These are phyloP conservation scores for Phytophthora melonis DNA, from an alignment of 352 stramenopile genomes.

Conservation along the genomic window DNA sequence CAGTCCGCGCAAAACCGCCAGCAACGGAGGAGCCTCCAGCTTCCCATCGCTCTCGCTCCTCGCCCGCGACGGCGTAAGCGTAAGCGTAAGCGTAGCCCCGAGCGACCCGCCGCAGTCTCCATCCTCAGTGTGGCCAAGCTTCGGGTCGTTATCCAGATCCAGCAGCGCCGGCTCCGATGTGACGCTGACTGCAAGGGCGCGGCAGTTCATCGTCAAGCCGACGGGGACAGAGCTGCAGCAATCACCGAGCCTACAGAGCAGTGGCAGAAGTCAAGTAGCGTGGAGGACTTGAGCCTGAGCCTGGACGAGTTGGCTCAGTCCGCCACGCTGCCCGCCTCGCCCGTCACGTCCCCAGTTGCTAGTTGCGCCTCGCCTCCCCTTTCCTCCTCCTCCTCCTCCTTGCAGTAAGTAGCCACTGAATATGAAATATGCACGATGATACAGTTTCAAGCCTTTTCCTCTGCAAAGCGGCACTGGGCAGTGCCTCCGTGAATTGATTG, in stretches of 20 bases:
- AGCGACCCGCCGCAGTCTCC: slow-evolving; percentile 1
- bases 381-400: neutral
- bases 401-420: slow-evolving; percentile 14
- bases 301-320: slow-evolving; percentile 37
- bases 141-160: slow-evolving; percentile 20
- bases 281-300: slow-evolving; percentile 19
- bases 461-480: no score
- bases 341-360: slow-evolving; percentile 6
- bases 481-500: no score
- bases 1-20: slow-evolving; percentile 33
- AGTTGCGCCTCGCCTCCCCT: neutral
- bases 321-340: slow-evolving; percentile 9
- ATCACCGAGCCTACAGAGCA: slow-evolving; percentile 8
- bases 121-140: slow-evolving; percentile 25
- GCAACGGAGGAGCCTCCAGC: slow-evolving; percentile 8
- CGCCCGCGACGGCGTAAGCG: neutral
- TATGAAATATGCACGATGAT: neutral
- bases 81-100: neutral
- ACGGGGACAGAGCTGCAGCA: slow-evolving; percentile 24
- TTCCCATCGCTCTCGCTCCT: slow-evolving; percentile 13
- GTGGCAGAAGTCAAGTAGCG: slow-evolving; percentile 11
- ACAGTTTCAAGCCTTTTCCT: no score
- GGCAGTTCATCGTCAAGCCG: slow-evolving; percentile 55
- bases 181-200: slow-evolving; percentile 38
- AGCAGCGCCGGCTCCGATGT: slow-evolving; percentile 20